Evolutionary conservation across 2,329 filamentous ascomycete genomes (phyloP).

Genomic region (Diaporthe helianthi): DNA sequence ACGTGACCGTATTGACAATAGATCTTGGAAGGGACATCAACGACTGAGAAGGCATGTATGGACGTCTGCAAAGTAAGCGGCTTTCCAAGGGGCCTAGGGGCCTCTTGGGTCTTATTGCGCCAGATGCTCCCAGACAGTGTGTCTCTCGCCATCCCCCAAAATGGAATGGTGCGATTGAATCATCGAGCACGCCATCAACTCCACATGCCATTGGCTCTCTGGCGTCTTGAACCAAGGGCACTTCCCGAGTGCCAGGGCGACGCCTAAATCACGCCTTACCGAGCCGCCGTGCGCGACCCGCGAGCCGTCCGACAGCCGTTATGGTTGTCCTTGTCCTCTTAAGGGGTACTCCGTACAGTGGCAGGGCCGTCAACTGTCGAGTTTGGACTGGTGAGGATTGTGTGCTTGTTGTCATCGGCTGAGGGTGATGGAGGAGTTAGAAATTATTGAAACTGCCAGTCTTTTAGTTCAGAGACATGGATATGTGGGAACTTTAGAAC

Average conservation of each 20-base stretch:
- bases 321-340: neutral
- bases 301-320: conserved; percentile 34
- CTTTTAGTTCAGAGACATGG: neutral
- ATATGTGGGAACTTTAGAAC: neutral
- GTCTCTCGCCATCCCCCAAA: conserved; percentile 25
- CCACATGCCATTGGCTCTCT: conserved; percentile 26
- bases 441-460: neutral
- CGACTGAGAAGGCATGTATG: conserved; percentile 2
- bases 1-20: neutral
- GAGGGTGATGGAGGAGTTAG: neutral
- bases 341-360: too few species aligned
- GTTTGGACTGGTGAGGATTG: neutral
- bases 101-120: conserved; percentile 39
- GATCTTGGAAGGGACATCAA: neutral
- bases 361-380: neutral
- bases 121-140: conserved; percentile 30
- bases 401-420: too few species aligned
- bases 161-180: conserved; percentile 28
- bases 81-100: conserved; percentile 35
- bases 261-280: conserved; percentile 32
- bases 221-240: conserved; percentile 11
- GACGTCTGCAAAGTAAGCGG: neutral
- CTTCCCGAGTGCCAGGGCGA: conserved; percentile 28
- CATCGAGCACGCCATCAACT: conserved; percentile 30
- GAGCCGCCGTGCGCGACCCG: conserved; percentile 29